Evolutionary conservation across 441 rosid genomes (phyloP).

Genomic region (Corymbia citriodora): DNA sequence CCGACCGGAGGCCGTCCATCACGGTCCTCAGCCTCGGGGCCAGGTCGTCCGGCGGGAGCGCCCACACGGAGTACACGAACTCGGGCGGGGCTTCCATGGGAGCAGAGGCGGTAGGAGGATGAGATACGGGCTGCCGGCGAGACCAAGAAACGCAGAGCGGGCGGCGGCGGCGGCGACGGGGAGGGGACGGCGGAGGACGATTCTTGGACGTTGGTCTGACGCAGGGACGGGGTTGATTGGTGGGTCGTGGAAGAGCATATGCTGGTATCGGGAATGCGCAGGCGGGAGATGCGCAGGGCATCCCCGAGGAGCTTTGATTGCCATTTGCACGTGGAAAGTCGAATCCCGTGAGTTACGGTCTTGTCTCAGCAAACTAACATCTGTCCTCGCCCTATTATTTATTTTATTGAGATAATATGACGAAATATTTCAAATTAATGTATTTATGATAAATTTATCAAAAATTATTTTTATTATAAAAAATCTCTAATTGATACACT

Average conservation of each 20-base stretch:
- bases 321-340: neutral
- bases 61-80: constrained; percentile 77
- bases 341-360: no score
- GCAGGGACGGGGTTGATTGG: neutral
- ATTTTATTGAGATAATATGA: no score
- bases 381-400: neutral
- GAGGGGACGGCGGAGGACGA: neutral
- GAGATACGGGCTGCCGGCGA: neutral
- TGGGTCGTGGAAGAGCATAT: neutral
- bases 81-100: constrained; percentile 6
- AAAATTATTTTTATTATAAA: no score
- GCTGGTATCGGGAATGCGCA: neutral
- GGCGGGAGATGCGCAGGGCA: neutral
- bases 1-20: constrained; percentile 66
- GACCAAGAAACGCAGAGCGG: neutral
- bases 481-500: no score
- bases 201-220: neutral
- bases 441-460: no score
- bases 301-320: neutral
- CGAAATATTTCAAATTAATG: no score
- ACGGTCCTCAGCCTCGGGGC: constrained; percentile 34
- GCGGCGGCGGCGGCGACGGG: neutral
- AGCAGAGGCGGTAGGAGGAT: neutral
- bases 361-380: neutral
- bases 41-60: constrained; percentile 54